Base-by-base conservation (phyloP, 1,284 basidiomycete species). In the Pseudomicrostroma phylloplanum region DNA sequence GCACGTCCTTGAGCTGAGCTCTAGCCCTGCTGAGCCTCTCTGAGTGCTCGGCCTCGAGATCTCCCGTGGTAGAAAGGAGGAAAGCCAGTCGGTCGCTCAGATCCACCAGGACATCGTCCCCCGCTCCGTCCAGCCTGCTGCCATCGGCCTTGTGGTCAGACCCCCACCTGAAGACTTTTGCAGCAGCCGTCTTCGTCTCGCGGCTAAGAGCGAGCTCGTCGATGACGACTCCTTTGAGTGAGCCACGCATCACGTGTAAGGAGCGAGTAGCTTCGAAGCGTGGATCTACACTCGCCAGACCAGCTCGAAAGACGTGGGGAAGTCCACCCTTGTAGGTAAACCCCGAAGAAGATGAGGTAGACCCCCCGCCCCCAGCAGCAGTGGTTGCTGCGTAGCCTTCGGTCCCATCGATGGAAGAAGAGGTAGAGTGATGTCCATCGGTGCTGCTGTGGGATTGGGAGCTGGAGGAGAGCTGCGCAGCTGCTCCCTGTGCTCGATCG, bases 401-500 rank as follows among this genome's bases (percentile, higher is more conserved):
- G 30, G 30, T 9, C 30, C 30, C 30, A 36, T 36, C 30, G 30
- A 36, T 36, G 30, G 30, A 36, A 36, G 30, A 36, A 36, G 30
- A 36, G 30, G 30, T 36, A 36, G 30, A 36, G 30, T 36, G 30
- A 36, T 36, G 30, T 36, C 30, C 30, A 36, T 36, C 30, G 3
- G 30, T 36, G 9, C 30, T 36, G 9, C 30, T 36, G 30, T 36
- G 30, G 3, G 30, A 36, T 36, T 61, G 60, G n/a, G 17, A 48
- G 42, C 21, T 48, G 51, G 23, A 26, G 30, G 49, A 58, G 60
- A 49, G 46, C 43, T 42, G 55, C 13, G 63, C 43, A 54, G 72
- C 73, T 58, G 72, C 73, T 7, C 71, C 70, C 62, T 71, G 67
- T 15, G 73, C 73, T 7, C 71, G 60, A 46, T 75, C 73, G 21